Evolutionary conservation across 1,284 basidiomycete genomes (phyloP).

Genomic region (Neotropicomus parvogracilis): DNA sequence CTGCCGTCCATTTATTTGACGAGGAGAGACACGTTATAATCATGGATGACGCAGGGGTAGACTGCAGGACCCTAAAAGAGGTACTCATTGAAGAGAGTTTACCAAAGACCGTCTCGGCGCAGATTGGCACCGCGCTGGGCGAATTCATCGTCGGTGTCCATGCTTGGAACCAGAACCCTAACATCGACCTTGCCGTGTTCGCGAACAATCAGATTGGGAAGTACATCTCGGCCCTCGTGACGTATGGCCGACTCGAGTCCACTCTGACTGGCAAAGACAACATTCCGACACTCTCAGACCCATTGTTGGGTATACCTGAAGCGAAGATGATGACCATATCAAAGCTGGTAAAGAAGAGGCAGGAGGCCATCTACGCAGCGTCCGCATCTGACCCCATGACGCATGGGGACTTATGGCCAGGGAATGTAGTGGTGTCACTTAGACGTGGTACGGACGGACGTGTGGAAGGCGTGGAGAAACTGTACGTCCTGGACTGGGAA

Average conservation of each 20-base stretch:
- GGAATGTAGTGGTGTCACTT: slow-evolving; percentile 49
- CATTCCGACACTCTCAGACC: slow-evolving; percentile 37
- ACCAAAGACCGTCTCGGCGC: slow-evolving; percentile 31
- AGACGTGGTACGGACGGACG: slow-evolving; percentile 19
- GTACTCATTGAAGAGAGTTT: slow-evolving; percentile 41
- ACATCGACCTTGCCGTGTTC: slow-evolving; percentile 36
- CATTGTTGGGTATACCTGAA: slow-evolving; percentile 38
- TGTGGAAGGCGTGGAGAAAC: slow-evolving; percentile 33
- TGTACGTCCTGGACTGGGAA: slow-evolving; percentile 63
- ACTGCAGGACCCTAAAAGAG: slow-evolving; percentile 44
- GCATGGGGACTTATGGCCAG: slow-evolving; percentile 65
- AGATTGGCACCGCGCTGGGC: slow-evolving; percentile 51
- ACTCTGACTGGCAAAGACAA: slow-evolving; percentile 40
- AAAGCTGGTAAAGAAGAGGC: slow-evolving; percentile 35
- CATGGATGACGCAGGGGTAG: slow-evolving; percentile 56
- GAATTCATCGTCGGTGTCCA: slow-evolving; percentile 50
- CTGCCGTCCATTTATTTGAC: slow-evolving; percentile 50
- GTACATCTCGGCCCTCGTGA: slow-evolving; percentile 40
- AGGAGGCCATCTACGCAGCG: slow-evolving; percentile 36
- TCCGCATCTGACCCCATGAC: slow-evolving; percentile 31
- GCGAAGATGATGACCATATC: slow-evolving; percentile 38
- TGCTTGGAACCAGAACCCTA: slow-evolving; percentile 35
- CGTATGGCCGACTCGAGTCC: slow-evolving; percentile 47
- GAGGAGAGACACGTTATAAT: slow-evolving; percentile 46
- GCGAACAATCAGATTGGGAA: slow-evolving; percentile 41